Conservation (phyloP, 2,329 filamentous ascomycete species). For the Chrysoporthe austroafricana region DNA sequence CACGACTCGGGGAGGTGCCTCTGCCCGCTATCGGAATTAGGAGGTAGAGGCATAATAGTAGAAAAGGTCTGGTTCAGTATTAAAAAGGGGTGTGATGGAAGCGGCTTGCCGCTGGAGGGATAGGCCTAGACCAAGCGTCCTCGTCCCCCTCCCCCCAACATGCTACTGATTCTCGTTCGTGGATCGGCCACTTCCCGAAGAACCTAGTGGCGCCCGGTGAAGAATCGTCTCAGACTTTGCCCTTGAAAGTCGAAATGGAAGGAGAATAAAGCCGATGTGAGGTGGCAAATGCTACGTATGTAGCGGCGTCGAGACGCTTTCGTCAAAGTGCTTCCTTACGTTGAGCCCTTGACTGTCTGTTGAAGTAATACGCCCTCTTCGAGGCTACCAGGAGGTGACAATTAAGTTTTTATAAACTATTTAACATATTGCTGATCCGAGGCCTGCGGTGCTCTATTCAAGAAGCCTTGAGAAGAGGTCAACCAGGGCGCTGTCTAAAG, state of each 20-base stretch:
- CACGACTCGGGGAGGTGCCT: background rate
- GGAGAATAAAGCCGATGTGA: background rate
- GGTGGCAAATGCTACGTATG: background rate
- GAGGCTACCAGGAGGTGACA: too few relatives aligned
- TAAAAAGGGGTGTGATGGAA: background rate
- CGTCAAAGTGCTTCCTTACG: background rate
- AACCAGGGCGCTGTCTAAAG: background rate
- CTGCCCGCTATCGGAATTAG: background rate
- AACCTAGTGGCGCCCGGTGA: slow-evolving; percentile 1
- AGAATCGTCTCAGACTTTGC: background rate
- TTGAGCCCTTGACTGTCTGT: background rate
- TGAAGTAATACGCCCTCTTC: background rate
- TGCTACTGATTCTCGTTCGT: background rate
- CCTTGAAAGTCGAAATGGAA: background rate
- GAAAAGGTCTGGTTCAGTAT: background rate
- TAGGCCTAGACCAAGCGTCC: background rate
- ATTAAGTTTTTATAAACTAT: background rate
- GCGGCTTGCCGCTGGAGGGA: background rate
- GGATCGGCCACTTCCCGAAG: background rate
- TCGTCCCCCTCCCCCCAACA: background rate
- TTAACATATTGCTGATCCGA: background rate
- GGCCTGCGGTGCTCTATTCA: background rate
- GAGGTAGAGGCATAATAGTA: background rate
- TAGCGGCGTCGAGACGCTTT: background rate
- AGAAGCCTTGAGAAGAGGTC: background rate